Percentiles rank a stretch among this genome's conserved stretches.
These are phyloP conservation scores for Trichoderma sp. DNA, from an alignment of 2,329 filamentous ascomycete species.

Conservation along the genomic window DNA sequence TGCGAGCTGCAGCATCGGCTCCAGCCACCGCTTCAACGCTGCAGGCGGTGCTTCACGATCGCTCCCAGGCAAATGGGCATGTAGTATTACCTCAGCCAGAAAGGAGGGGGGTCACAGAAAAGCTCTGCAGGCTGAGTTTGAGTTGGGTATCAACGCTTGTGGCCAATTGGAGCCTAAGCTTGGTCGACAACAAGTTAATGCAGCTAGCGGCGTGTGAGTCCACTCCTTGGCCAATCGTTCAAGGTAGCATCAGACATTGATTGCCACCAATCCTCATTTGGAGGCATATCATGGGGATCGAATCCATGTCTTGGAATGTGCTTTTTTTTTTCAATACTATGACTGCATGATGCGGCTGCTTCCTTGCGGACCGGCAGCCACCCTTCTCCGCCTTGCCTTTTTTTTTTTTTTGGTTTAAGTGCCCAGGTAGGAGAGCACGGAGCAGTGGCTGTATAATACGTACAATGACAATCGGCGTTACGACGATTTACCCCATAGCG, in stretches of 20 bases:
- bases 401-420: no score
- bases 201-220: constrained; percentile 36
- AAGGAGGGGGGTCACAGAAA: constrained; percentile 1
- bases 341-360: constrained; percentile 16
- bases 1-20: background rate
- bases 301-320: constrained; percentile 3
- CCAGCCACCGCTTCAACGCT: background rate
- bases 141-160: constrained; percentile 48
- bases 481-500: background rate
- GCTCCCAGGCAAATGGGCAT: background rate
- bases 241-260: constrained; percentile 1
- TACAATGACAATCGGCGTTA: background rate
- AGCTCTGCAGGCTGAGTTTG: constrained; percentile 23
- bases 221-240: constrained; percentile 7
- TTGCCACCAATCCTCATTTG: constrained; percentile 11
- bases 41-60: background rate
- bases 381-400: background rate
- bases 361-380: constrained; percentile 1
- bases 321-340: background rate
- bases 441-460: background rate
- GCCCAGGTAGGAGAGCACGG: background rate
- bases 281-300: background rate
- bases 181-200: constrained; percentile 34
- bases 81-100: constrained; percentile 25
- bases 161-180: constrained; percentile 45